Base-by-base conservation (phyloP, 306 rosid genomes). In the Adenanthera pavonina region DNA sequence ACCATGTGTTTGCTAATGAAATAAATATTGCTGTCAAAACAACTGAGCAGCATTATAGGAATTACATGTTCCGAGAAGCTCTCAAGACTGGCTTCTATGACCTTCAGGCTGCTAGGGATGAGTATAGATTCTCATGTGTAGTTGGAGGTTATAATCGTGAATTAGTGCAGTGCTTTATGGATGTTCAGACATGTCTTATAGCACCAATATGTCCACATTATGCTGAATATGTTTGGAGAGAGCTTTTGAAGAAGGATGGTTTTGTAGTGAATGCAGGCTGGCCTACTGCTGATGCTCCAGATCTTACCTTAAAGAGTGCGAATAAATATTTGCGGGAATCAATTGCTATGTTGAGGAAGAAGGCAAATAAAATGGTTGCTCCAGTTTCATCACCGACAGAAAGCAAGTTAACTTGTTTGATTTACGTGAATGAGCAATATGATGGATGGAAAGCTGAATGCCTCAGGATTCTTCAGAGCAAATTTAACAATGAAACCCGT, bases 121-220 rank as follows among this genome's bases (percentile, higher is more conserved):
- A 94, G 87, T 94, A 94, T 43, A 91, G 97, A 82, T 86, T 92
- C 77, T 91, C 97, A 9, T 94, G 97, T 80, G 97, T 92, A 76
- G 85, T 83, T 64, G 91, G 89, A 16, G 98, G 98, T 62, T 82
- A 75, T 87, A 94, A 92, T 84, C 89, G 72, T 74, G 92, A 94
- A 13, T 81, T 94, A 65, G 91, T 92, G 62, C 78, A 83, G 90
- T 94, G 77, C 33, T 94, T 90, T 88, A 94, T 94, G 97, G 97
- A 94, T 83, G 97, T 91, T 81, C 98, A 94, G 84, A 94, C 98
- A 6, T 92, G 98, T 60, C 93, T 94, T 57, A 54, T 94, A 34
- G 88, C 93, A 82, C 98, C 98, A 72, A 91, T 94, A 40, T 94
- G 98, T 81, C 98, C 98, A 0, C 98, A 94, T 81, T 94, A 94